Conservation (phyloP, 78 protist genomes). For the slime mould (Dictyostelium discoideum) region dicty_2.7 NC_007090.3:1009501-1010000, state of each 20-base stretch:
- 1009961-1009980: conserved; percentile 77
- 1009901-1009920: conserved; percentile 86
- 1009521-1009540: conserved; percentile 79
- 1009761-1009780: neutral
- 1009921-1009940: conserved; percentile 81
- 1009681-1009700: conserved; percentile 80
- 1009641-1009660: conserved; percentile 28
- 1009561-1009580: conserved; percentile 84
- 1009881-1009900: conserved; percentile 27
- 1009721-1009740: conserved; percentile 44
- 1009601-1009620: conserved; percentile 82
- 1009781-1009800: neutral
- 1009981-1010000: conserved; percentile 88
- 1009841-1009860: neutral
- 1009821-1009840: conserved; percentile 16
- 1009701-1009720: conserved; percentile 66
- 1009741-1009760: no score
- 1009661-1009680: conserved; percentile 71
- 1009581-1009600: conserved; percentile 79
- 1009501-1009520: conserved; percentile 73
- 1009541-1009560: conserved; percentile 77
- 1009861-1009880: neutral
- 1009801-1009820: neutral
- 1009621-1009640: conserved; percentile 47
- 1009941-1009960: conserved; percentile 42